Evolutionary conservation across 768 basidiomycete species (phyloP).

Genomic region (Hygrophorus pudorinus): DNA sequence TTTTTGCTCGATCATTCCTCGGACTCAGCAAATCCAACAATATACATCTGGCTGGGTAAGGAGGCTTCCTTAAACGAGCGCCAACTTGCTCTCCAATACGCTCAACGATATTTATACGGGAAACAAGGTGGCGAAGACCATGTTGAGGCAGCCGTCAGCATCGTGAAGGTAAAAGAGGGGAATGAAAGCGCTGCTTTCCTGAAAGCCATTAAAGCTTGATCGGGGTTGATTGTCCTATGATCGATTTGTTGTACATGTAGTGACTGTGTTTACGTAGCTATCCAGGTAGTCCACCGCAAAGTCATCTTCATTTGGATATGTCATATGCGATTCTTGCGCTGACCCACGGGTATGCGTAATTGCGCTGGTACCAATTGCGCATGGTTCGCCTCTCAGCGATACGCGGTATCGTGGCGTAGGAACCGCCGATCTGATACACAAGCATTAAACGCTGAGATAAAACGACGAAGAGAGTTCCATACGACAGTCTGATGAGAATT

Average conservation of each 20-base stretch:
- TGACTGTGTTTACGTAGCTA: background rate
- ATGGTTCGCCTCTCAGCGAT: conserved; percentile 67
- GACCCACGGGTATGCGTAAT: conserved; percentile 85
- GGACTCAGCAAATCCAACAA: conserved; percentile 24
- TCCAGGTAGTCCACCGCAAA: background rate
- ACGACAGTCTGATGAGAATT: conserved; percentile 79
- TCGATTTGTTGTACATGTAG: background rate
- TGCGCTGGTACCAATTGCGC: conserved; percentile 88
- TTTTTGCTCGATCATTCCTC: conserved; percentile 41
- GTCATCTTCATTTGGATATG: conserved; percentile 9
- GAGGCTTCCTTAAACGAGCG: conserved; percentile 35
- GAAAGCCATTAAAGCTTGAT: conserved; percentile 13
- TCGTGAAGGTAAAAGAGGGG: conserved; percentile 48
- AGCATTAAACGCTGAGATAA: conserved; percentile 1
- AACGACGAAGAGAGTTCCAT: conserved; percentile 22
- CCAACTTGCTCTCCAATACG: conserved; percentile 45
- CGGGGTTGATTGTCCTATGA: background rate
- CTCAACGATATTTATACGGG: conserved; percentile 41
- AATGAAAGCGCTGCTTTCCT: conserved; percentile 40
- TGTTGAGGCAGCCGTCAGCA: conserved; percentile 25
- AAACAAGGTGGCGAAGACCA: conserved; percentile 16
- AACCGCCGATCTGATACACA: conserved; percentile 68
- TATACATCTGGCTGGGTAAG: conserved; percentile 54
- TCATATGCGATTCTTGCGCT: conserved; percentile 58
- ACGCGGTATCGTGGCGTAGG: conserved; percentile 77